Percentiles rank a stretch among this genome's conserved stretches.
Conservation (phyloP, 2,329 filamentous ascomycete species). For the Curvularia verruculosa region DNA sequence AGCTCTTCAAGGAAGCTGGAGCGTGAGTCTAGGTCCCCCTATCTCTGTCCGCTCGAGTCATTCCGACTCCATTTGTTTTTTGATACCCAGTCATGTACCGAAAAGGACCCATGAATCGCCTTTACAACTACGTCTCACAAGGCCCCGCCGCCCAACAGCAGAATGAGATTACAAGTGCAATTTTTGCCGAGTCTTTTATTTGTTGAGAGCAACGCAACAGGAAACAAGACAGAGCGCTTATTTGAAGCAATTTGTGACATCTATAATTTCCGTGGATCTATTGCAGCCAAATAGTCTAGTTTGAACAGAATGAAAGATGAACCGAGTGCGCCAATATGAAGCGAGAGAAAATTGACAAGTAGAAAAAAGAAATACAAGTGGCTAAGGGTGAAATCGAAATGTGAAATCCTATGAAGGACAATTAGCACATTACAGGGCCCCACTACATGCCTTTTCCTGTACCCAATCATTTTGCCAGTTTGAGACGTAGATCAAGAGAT, state of each 20-base stretch:
- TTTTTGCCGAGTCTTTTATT: not conserved
- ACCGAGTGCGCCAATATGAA: not conserved
- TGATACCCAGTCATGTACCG: slow-evolving; percentile 17
- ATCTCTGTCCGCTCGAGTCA: slow-evolving; percentile 1
- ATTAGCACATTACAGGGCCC: not conserved
- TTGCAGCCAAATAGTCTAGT: not conserved
- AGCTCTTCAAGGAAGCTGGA: slow-evolving; percentile 43
- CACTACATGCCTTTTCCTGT: not conserved
- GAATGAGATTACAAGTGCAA: not conserved
- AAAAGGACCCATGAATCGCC: slow-evolving; percentile 1
- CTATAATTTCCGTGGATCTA: not conserved
- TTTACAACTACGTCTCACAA: not conserved
- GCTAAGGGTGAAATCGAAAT: not conserved
- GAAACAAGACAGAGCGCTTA: not conserved
- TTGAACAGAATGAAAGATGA: not conserved
- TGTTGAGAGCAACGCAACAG: not conserved
- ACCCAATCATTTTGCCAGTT: not conserved
- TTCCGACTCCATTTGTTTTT: slow-evolving; percentile 11
- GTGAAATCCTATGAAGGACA: not conserved
- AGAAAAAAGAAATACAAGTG: not conserved
- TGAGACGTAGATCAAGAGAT: not conserved
- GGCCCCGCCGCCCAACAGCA: not conserved
- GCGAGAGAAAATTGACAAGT: not conserved
- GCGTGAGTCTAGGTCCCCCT: slow-evolving; percentile 20
- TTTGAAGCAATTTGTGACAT: not conserved